Evolutionary conservation across 495 filamentous ascomycete species (phyloP).

Genomic region (Cairneyella variabilis): DNA sequence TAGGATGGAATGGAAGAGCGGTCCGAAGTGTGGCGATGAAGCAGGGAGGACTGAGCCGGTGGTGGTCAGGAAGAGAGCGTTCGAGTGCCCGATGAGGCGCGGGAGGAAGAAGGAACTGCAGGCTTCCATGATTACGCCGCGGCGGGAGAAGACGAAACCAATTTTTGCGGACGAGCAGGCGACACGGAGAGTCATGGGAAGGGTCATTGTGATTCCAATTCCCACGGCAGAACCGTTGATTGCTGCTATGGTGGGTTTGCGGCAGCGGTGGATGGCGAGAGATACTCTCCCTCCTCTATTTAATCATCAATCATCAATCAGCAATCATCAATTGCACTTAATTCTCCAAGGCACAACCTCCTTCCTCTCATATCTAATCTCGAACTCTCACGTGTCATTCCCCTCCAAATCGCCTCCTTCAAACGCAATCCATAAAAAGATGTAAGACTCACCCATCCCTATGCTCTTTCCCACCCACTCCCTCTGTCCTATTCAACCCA

Average conservation of each 20-base stretch:
- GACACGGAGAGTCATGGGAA: constrained; percentile 55
- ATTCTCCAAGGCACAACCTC: background rate
- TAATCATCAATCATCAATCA: background rate
- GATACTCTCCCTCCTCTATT: constrained; percentile 46
- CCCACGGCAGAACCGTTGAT: constrained; percentile 63
- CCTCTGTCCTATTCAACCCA: constrained; percentile 29
- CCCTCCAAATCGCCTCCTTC: background rate
- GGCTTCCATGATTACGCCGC: constrained; percentile 58
- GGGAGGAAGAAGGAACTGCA: constrained; percentile 42
- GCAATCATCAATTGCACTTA: background rate
- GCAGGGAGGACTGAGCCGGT: background rate
- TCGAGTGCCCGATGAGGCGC: background rate
- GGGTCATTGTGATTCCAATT: constrained; percentile 62
- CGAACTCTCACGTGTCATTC: no score
- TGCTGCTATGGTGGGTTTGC: constrained; percentile 59
- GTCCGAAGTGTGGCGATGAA: constrained; percentile 1
- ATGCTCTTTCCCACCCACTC: background rate
- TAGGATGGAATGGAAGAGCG: background rate
- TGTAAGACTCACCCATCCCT: background rate
- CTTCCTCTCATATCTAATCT: background rate
- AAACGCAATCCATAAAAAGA: background rate
- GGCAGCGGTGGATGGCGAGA: constrained; percentile 56
- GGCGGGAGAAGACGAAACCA: constrained; percentile 59
- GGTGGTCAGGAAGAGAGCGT: constrained; percentile 1
- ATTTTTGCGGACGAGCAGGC: constrained; percentile 48